Evolutionary conservation across 2,329 filamentous ascomycete species (phyloP).

Genomic region (Emmonsia crescens): DNA sequence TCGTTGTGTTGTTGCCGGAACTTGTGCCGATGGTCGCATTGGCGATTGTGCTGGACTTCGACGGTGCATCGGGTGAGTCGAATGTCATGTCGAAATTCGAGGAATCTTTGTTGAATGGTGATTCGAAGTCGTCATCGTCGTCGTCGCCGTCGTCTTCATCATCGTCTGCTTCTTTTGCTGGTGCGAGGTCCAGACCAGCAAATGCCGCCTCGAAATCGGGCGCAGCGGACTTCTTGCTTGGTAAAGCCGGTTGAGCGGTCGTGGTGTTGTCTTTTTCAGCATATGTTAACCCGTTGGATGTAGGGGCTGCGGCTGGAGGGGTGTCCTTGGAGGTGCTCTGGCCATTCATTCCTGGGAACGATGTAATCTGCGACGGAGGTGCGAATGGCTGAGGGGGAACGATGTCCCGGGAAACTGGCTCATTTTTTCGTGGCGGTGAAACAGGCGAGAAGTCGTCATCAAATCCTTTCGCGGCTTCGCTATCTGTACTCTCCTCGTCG

Average conservation of each 20-base stretch:
- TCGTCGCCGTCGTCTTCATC: constrained; percentile 22
- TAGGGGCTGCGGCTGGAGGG: constrained; percentile 23
- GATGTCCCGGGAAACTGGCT: constrained; percentile 15
- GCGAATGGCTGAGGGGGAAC: constrained; percentile 20
- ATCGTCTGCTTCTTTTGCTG: constrained; percentile 33
- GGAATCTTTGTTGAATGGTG: constrained; percentile 23
- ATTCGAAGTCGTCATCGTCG: constrained; percentile 49
- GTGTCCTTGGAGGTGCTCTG: constrained; percentile 17
- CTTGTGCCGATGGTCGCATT: constrained; percentile 2
- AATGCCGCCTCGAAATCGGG: constrained; percentile 40
- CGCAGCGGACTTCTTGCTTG: constrained; percentile 22
- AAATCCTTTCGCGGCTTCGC: constrained; percentile 57
- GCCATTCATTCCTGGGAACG: constrained; percentile 35
- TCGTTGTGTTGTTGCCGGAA: constrained; percentile 15
- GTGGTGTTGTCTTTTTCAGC: constrained; percentile 26
- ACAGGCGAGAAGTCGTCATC: constrained; percentile 82
- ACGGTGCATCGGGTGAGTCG: constrained; percentile 28
- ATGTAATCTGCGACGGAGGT: constrained; percentile 36
- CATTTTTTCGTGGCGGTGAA: constrained; percentile 28
- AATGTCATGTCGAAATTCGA: constrained; percentile 39
- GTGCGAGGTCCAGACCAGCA: constrained; percentile 34
- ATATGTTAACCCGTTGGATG: constrained; percentile 32
- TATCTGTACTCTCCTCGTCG: constrained; percentile 65
- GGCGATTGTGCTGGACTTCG: constrained; percentile 18
- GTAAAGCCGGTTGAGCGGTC: constrained; percentile 13